Evolutionary conservation across 176 grass and related monocot species (phyloP), one percentile per base, ranked within the genome.

Genomic region (Microstegium vimineum): DNA sequence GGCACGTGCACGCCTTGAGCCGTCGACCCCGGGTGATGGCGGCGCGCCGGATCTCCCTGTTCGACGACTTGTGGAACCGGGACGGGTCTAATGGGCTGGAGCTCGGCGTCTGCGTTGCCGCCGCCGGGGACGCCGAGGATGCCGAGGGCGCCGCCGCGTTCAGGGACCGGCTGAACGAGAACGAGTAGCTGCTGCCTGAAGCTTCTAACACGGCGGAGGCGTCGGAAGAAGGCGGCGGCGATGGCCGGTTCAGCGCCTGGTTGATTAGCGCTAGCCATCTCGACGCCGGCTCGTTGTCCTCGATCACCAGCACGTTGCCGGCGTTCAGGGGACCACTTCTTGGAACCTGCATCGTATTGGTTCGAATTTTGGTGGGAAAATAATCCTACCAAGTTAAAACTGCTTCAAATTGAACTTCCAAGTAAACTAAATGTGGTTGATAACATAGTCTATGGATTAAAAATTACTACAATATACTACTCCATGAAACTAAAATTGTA

Each of bases 261-360:
- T 95, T 91, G 65, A 95, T 98, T 52, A 98, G 76, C 25, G 86
- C 70, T 13, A 98, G 92, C 95, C 95, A 98, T 80, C 83, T 88
- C 36, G 89, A 81, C 25, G 95, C 95, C 27, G 92, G 92, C 86
- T 93, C 90, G 47, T 91, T 94, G 81, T 98, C 95, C 86, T 98
- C 95, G 81, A 88, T 84, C 26, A 98, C 92, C 20, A 98, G 88
- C 18, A 98, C 95, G 84, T 94, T 98, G 66, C 95, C 95, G 26
- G 92, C 92, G 82, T 95, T 98, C 40, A 98, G 82, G 54, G 95
- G 45, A 98, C 95, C 43, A 98, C 92, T 75, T 98, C 67, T 20
- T 89, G 87, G 82, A 89, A 89, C 31, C 87, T 89, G 70, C 70
- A 54, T 23, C 18, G 3, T 10, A 10, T 60, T 5, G 56, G 18